phyloP scores from a whole-genome alignment of 2,329 filamentous ascomycete genomes.

The Diaporthe humulicola region DNA sequence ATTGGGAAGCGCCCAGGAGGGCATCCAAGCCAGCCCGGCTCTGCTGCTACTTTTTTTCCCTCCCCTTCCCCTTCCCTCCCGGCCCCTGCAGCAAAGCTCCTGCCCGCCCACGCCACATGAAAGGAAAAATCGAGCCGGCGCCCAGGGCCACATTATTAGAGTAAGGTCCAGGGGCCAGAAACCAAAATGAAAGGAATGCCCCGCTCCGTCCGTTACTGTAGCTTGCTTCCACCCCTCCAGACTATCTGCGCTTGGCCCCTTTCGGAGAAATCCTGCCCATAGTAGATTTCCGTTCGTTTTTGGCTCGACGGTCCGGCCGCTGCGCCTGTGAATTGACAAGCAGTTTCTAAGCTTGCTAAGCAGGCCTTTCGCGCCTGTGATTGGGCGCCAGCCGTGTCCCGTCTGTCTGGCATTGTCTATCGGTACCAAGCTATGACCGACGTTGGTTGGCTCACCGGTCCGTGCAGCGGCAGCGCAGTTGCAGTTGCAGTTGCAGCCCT shows the following conservation, averaged over 20 bases:
- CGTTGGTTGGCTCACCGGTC: conserved; percentile 23
- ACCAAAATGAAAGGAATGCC: conserved; percentile 23
- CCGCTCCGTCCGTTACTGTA: conserved; percentile 23
- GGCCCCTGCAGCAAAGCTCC: conserved; percentile 17
- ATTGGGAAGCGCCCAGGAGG: conserved; percentile 5
- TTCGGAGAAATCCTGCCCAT: neutral
- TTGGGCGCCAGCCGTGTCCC: neutral
- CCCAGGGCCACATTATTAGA: neutral
- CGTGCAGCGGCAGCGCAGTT: neutral
- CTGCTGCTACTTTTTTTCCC: neutral
- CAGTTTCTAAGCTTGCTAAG: neutral
- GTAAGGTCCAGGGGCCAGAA: neutral
- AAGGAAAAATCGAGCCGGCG: conserved; percentile 3
- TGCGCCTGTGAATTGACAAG: neutral
- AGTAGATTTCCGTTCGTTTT: neutral
- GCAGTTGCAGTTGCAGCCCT: neutral
- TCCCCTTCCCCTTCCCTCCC: neutral
- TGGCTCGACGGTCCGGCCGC: conserved; percentile 26
- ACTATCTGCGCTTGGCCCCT: conserved; percentile 10
- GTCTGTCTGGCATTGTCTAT: conserved; percentile 15
- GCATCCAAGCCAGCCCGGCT: neutral
- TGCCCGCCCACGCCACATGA: conserved; percentile 24
- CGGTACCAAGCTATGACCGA: conserved; percentile 12
- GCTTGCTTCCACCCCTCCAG: neutral
- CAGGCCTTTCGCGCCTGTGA: neutral